Base-by-base conservation (phyloP, 768 basidiomycete genomes). In the Kwoniella heveanensis region DNA sequence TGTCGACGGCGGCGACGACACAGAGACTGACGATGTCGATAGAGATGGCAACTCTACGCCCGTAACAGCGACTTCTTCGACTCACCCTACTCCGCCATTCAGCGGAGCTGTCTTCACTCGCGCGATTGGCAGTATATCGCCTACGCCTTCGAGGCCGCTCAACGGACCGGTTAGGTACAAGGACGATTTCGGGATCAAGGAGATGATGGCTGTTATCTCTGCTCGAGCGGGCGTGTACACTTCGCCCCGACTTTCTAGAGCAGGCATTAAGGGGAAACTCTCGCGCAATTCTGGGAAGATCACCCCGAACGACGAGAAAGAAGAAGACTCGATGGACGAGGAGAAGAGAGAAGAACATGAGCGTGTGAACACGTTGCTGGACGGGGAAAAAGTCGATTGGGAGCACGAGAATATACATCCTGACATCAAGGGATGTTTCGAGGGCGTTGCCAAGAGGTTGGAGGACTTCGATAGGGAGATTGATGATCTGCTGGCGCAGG, bases 121-220 rank as follows among this genome's bases (percentile, higher is more conserved):
- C 83, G 65, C 84, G 80, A 49, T 82, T 84, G 32, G 76, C 85
- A 47, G 79, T 88, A 52, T 85, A 85, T n/a, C 85, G 84, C 66
- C 71, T 39, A 73, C 67, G 48, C 74, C 75, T 10, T 44, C 39
- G 39, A 44, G 39, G 17, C 39, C 39, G 39, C 54, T 55, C 12
- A 53, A 29, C 3, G 68, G 60, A 0, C 71, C 79, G 0, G 68
- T 80, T 5, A 60, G 73, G 53, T 72, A 78, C 54, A 67, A 66
- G 65, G 87, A 94, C 73, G 91, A 94, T 77, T 94, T 94, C 80
- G 93, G 93, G 1, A 82, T 95, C 25, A 81, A 85, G 8, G 84
- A 87, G 55, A 92, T 96, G 90, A 85, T 96, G 85, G 88, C 90
- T 25, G 83, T 94, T 47, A 92, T 96, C 59, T 88, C 92, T n/a